phyloP scores from a whole-genome alignment of 495 filamentous ascomycete species.

The Tuber microsphaerosporum region DNA sequence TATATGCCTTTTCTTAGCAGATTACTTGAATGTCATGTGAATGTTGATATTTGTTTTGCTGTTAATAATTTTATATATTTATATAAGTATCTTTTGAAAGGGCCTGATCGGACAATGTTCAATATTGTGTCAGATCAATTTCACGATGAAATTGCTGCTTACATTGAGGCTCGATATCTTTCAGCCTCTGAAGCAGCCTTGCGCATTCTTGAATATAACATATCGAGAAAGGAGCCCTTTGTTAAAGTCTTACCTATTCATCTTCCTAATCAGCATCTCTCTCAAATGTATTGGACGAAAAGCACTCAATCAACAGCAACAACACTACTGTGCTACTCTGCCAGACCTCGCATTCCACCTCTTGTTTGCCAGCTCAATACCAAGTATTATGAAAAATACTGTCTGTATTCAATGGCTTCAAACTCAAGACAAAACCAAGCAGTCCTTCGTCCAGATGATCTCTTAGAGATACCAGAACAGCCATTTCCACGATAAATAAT shows the following conservation, averaged over 20 bases:
- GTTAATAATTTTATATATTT: too few species aligned
- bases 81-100: too few species aligned
- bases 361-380: too few species aligned
- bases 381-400: slow-evolving; percentile 16
- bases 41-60: too few species aligned
- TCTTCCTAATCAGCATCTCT: slow-evolving; percentile 6
- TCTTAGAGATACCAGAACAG: neutral
- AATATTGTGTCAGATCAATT: neutral
- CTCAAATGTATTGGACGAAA: slow-evolving; percentile 14
- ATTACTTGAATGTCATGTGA: too few species aligned
- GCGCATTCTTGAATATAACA: slow-evolving; percentile 23
- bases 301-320: slow-evolving; percentile 3
- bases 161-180: slow-evolving; percentile 25
- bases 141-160: slow-evolving; percentile 17
- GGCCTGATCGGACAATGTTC: slow-evolving; percentile 8
- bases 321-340: slow-evolving; percentile 15
- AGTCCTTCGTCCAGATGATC: too few species aligned
- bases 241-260: slow-evolving; percentile 18
- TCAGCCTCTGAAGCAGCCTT: slow-evolving; percentile 16
- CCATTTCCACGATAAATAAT: neutral
- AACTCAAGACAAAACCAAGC: too few species aligned
- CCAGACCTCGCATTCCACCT: too few species aligned
- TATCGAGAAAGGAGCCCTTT: slow-evolving; percentile 4
- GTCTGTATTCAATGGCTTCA: neutral
- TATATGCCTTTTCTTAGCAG: too few species aligned